A percentile compares a stretch with the other conserved stretches of the same genome.
Conservation (phyloP, 1,139 yeast species). For the Arxiozyma bovina region DNA sequence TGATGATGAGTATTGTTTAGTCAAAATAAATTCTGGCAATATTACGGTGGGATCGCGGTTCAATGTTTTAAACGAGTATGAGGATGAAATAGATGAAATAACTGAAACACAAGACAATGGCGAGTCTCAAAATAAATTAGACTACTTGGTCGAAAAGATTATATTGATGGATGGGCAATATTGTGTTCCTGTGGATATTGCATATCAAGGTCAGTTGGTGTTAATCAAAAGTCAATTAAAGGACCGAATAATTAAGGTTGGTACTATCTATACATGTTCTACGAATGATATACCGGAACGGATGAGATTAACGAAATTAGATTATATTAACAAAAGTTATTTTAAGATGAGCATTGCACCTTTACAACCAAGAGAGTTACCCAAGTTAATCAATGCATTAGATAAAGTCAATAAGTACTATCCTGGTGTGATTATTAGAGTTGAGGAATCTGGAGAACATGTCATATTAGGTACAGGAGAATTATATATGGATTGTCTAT, state of each 20-base stretch:
- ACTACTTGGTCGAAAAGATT: slow-evolving; percentile 37
- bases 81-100: slow-evolving; percentile 28
- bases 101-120: slow-evolving; percentile 35
- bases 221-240: slow-evolving; percentile 50
- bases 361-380: slow-evolving; percentile 65
- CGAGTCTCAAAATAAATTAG: slow-evolving; percentile 37
- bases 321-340: slow-evolving; percentile 45
- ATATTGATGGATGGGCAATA: slow-evolving; percentile 64
- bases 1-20: slow-evolving; percentile 39
- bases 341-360: slow-evolving; percentile 84
- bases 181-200: slow-evolving; percentile 44
- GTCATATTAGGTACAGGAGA: slow-evolving; percentile 80
- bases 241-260: slow-evolving; percentile 49
- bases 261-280: slow-evolving; percentile 39
- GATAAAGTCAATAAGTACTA: slow-evolving; percentile 55
- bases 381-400: slow-evolving; percentile 60
- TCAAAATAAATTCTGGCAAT: slow-evolving; percentile 55
- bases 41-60: slow-evolving; percentile 42
- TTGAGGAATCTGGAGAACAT: slow-evolving; percentile 87
- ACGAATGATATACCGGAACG: background rate
- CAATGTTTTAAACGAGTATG: slow-evolving; percentile 39
- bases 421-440: slow-evolving; percentile 55
- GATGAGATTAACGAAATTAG: background rate
- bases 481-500: slow-evolving; percentile 70
- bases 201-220: slow-evolving; percentile 59